phyloP scores from a whole-genome alignment of 1,284 basidiomycete genomes.

The Rhizoctonia solani region DNA sequence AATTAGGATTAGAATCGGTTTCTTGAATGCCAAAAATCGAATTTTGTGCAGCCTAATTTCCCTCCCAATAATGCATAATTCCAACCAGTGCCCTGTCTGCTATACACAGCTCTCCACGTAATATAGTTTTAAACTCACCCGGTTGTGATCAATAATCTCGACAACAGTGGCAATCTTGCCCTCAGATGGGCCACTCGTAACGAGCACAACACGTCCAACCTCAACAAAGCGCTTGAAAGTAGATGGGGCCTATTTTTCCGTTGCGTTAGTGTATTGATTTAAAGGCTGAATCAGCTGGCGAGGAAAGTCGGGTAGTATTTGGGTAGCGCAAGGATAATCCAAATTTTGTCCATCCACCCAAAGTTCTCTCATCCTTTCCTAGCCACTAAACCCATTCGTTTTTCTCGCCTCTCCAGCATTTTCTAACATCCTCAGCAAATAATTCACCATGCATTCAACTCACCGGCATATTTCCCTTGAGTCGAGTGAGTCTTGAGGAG shows the following conservation, averaged over 20 bases:
- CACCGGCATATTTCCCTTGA: conserved; percentile 18
- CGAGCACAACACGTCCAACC: conserved; percentile 97
- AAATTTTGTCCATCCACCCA: conserved; percentile 5
- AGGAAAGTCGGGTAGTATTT: background rate
- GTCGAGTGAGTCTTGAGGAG: conserved; percentile 1
- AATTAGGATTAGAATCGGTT: background rate
- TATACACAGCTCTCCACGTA: no score
- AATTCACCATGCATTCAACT: background rate
- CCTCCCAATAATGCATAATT: no score
- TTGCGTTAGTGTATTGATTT: background rate
- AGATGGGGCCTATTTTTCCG: conserved; percentile 54
- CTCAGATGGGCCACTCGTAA: conserved; percentile 83
- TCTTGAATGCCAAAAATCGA: no score
- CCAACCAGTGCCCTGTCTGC: no score
- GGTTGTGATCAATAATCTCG: conserved; percentile 99
- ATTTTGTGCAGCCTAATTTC: no score
- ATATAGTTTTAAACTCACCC: no score
- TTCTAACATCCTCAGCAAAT: background rate
- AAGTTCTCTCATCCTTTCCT: background rate
- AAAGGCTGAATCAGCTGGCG: background rate
- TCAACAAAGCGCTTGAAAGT: conserved; percentile 98
- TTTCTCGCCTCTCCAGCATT: background rate
- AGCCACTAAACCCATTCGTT: background rate
- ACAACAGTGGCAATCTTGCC: conserved; percentile 95
- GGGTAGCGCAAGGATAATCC: background rate